Conservation (phyloP, 1,284 basidiomycete genomes). For the Cutaneotrichosporon dermatis region DNA sequence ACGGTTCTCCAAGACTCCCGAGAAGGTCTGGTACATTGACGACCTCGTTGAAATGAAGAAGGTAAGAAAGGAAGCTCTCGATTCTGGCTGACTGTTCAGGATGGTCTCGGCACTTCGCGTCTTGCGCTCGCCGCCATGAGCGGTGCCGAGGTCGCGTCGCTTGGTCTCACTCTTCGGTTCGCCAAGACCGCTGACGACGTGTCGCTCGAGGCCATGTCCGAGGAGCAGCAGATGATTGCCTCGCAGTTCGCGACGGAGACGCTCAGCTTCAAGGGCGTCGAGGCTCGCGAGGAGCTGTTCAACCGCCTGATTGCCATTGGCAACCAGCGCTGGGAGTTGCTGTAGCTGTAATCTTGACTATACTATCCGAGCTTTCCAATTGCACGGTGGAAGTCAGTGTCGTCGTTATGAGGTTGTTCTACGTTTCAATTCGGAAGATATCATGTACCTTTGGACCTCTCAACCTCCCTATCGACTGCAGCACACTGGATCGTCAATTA, state of each 20-base stretch:
- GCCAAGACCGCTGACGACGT: constrained; percentile 1
- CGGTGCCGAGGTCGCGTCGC: constrained; percentile 46
- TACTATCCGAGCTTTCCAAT: too few species aligned
- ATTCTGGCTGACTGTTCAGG: neutral
- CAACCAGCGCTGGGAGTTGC: constrained; percentile 48
- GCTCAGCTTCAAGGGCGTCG: constrained; percentile 45
- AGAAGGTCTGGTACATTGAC: constrained; percentile 10
- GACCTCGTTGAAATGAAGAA: constrained; percentile 14
- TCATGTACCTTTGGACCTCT: too few species aligned
- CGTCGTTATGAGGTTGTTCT: too few species aligned
- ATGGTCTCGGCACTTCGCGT: constrained; percentile 44
- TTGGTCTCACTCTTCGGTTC: constrained; percentile 38
- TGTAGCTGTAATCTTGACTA: too few species aligned
- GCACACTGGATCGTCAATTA: too few species aligned
- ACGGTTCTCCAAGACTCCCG: neutral
- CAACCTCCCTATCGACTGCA: too few species aligned
- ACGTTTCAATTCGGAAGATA: too few species aligned
- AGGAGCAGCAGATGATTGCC: neutral
- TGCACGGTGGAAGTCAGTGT: too few species aligned
- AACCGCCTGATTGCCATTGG: constrained; percentile 48
- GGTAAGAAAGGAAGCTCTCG: neutral
- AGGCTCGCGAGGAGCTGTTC: constrained; percentile 49
- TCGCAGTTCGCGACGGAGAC: neutral
- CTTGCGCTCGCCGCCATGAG: constrained; percentile 49
- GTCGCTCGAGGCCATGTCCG: neutral